Conservation (phyloP, 2,329 filamentous ascomycete species). For the Pleurostoma richardsiae region DNA sequence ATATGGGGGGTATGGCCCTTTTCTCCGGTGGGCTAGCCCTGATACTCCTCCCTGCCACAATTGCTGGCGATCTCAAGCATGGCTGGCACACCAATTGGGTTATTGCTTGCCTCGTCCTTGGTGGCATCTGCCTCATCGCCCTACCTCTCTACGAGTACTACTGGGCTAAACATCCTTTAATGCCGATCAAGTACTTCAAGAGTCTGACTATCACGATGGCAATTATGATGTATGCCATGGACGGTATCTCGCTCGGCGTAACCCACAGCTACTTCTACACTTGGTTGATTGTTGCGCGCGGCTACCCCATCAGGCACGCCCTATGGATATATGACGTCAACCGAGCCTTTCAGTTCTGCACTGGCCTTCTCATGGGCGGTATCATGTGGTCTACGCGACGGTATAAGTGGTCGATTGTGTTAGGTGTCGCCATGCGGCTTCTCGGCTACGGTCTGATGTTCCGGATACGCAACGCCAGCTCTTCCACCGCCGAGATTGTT, state of each 20-base stretch:
- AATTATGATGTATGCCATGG: constrained; percentile 30
- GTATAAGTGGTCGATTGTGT: constrained; percentile 41
- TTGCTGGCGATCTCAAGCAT: constrained; percentile 32
- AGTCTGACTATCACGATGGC: constrained; percentile 36
- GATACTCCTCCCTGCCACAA: constrained; percentile 38
- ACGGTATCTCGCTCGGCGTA: constrained; percentile 34
- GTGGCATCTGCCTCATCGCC: constrained; percentile 29
- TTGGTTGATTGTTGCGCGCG: constrained; percentile 28
- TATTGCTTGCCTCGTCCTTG: constrained; percentile 34
- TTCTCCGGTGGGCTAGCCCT: constrained; percentile 41
- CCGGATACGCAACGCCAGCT: constrained; percentile 35
- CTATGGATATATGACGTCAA: constrained; percentile 32
- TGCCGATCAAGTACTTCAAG: constrained; percentile 38
- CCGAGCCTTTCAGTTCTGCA: constrained; percentile 34
- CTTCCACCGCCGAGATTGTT: constrained; percentile 37
- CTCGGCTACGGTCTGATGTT: constrained; percentile 46
- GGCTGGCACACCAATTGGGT: constrained; percentile 40
- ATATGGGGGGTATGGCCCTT: constrained; percentile 37
- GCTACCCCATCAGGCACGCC: constrained; percentile 30
- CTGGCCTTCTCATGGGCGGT: constrained; percentile 30
- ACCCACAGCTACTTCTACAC: constrained; percentile 42
- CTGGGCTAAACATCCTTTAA: constrained; percentile 35
- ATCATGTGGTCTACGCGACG: constrained; percentile 33
- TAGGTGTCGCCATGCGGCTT: constrained; percentile 32
- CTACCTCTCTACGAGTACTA: constrained; percentile 42